A percentile compares a stretch with the other conserved stretches of the same genome.
phyloP scores from a whole-genome alignment of 768 basidiomycete species.

The Gymnopilus dilepis region DNA sequence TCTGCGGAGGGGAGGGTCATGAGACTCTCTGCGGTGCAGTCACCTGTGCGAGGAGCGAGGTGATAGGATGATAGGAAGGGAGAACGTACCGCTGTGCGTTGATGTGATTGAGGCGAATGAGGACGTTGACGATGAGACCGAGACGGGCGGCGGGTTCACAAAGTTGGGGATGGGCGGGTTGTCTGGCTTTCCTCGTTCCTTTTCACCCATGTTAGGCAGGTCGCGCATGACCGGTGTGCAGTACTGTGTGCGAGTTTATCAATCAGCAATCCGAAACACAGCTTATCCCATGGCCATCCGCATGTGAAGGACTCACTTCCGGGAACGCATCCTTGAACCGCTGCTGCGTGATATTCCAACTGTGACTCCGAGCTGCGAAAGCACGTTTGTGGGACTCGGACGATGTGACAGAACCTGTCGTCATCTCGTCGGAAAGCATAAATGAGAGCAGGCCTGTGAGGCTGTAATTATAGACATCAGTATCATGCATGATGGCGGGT shows the following conservation, averaged over 20 bases:
- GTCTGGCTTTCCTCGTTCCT: constrained; percentile 62
- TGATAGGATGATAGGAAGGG: neutral
- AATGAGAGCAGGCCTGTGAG: constrained; percentile 93
- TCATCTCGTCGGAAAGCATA: constrained; percentile 97
- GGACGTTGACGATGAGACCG: constrained; percentile 14
- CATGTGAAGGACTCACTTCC: constrained; percentile 73
- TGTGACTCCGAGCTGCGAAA: constrained; percentile 81
- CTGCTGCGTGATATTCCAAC: constrained; percentile 81
- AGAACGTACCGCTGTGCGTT: constrained; percentile 5
- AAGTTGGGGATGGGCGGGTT: constrained; percentile 21
- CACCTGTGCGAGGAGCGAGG: too few relatives aligned
- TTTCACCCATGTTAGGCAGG: constrained; percentile 93
- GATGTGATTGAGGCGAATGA: neutral
- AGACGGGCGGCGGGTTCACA: constrained; percentile 20
- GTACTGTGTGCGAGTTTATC: constrained; percentile 57
- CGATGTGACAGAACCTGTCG: constrained; percentile 89
- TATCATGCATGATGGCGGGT: neutral
- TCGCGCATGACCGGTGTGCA: constrained; percentile 68
- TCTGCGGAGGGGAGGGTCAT: constrained; percentile 8
- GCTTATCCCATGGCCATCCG: constrained; percentile 7
- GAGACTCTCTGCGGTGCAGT: too few relatives aligned
- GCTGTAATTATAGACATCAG: constrained; percentile 45
- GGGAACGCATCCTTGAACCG: constrained; percentile 90
- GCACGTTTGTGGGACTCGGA: constrained; percentile 77
- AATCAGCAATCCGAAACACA: constrained; percentile 9